Base-by-base conservation (phyloP, 495 filamentous ascomycete genomes). In the Aspergillus carlsbadensis region DNA sequence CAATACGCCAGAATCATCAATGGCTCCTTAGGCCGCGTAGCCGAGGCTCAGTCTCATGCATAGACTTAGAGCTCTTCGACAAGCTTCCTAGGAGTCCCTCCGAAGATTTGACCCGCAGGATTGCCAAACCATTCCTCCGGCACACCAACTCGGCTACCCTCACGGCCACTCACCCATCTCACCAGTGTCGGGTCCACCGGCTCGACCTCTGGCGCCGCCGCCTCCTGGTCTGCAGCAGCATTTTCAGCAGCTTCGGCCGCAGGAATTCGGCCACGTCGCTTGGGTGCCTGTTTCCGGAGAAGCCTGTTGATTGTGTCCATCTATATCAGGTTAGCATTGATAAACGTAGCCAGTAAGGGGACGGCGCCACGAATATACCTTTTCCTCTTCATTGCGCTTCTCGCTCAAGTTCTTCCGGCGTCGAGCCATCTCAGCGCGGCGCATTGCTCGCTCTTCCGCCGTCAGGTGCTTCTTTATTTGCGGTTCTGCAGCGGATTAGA, bases 231-330 rank as follows among this genome's bases (percentile, higher is more conserved):
- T 22, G 68, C 82, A 37, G 70, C 73, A 14, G 74, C 79, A 26
- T 68, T 64, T 45, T 78, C 74, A 48, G 71, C 71, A 7, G 70
- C 76, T 34, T 84, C 79, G 5, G 69, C 77, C 10, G 76, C 77
- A 7, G 74, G 67, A 31, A 74, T 72, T 56, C 74, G 78, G 43
- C 79, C 84, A 40, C 79, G 87, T 59, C 79, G 87, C 71, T 97
- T 98, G 18, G 93, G 92, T 5, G 91, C 89, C 74, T 97, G 95
- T 65, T 96, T 96, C 70, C 92, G 91, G 49, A 98, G 84, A 24
- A 98, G 85, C 50, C 93, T 90, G 73, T 98, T 97, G 79, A 98
- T 97, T 13, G 94, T 98, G 69, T 97, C 93, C 87, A 96, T 96
- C 92, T 72, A 46, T 52, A 41, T 17, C 34, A 29, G 15, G 52